Base-by-base conservation (phyloP, 176 grass and related monocot genomes). In the Carex kokanica region DNA sequence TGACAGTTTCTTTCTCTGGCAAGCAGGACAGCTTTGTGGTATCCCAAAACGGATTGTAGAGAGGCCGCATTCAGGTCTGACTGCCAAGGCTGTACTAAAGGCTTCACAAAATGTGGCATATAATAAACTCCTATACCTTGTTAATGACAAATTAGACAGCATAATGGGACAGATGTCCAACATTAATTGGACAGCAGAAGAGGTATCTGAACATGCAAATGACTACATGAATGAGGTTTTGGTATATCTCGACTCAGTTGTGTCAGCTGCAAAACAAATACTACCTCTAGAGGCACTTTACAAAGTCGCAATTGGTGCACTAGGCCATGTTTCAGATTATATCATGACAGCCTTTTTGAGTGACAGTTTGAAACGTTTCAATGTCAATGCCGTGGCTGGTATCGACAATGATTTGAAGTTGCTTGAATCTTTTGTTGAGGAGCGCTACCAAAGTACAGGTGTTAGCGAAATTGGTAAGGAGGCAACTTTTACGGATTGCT, bases 181-280 rank as follows among this genome's bases (percentile, higher is more conserved):
- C 24, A 83, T 98, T 59, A 85, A 93, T 92, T 98, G 93, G 96
- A 91, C 88, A 82, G 80, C 83, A 49, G 93, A 98, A 74, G 93
- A 93, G 68, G 83, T 90, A 12, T 86, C 93, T 5, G 93, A 95
- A 82, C 90, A 88, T 62, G 71, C 81, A 40, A 98, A 98, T 80
- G 96, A 98, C 67, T 98, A 98, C 2, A 90, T 93, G 72, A 95
- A 98, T 60, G 96, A 98, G 81, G 89, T 95, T 11, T 23, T 98
- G 24, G 87, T 98, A 38, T 98, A 87, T 78, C 90, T 98, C 0
- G 90, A 95, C 73, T 90, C 81, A 0, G 69, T 91, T 16, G 68
- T 94, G 66, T 91, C 92, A n/a, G 87, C 84, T 16, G 90, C 95
- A 24, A 89, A 90, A 38, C 84, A 91, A 74, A 94, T 98, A 71